Base-by-base conservation (phyloP, 371 early-diverging fungal genomes). In the Apophysomyces elegans region DNA sequence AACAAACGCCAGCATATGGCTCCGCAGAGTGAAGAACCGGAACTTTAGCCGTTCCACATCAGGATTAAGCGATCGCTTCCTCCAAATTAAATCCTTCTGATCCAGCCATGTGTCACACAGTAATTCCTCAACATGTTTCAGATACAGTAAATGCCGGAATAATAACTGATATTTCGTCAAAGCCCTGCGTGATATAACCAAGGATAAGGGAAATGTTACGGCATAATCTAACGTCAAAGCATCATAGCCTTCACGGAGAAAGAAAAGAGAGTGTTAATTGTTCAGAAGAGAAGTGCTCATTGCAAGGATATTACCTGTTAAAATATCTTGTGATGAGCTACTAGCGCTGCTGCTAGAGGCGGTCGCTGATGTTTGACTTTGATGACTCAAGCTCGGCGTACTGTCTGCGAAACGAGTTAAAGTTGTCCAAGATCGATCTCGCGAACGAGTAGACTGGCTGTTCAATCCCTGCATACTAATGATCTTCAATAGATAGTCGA, bases 111-210 rank as follows among this genome's bases (percentile, higher is more conserved):
- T 78, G 21, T 75, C 69, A 37, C 89, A 86, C 54, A 98, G 75
- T 21, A 87, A 73, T 57, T 92, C 90, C 72, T 97, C 97, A 1
- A 91, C 86, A 64, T 93, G 89, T 69, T 95, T 95, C 70, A 96
- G 83, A 46, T 88, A 84, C 37, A 98, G 74, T 13, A 98, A 77
- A 72, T 95, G 93, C 12, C 98, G 89, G 76, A 96, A 96, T 37
- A 98, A 72, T 4, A 96, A 79, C 69, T 94, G 95, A 73, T 99
- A 98, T 73, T 96, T 96, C 7, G 90, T 88, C 58, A 96, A 72
- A 2, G 93, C 86, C 54, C 89, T 90, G 61, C 86, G 86, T 41
- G 92, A 91, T 45, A 99, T 86, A 2, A 97, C 91, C 7, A 99
- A 78, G 4, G 96, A 93, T 1, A 91, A 75, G 4, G 99, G 99